These are phyloP conservation scores for Podila epigama DNA, from an alignment of 192 early-diverging fungal genomes.

Conservation along the genomic window DNA sequence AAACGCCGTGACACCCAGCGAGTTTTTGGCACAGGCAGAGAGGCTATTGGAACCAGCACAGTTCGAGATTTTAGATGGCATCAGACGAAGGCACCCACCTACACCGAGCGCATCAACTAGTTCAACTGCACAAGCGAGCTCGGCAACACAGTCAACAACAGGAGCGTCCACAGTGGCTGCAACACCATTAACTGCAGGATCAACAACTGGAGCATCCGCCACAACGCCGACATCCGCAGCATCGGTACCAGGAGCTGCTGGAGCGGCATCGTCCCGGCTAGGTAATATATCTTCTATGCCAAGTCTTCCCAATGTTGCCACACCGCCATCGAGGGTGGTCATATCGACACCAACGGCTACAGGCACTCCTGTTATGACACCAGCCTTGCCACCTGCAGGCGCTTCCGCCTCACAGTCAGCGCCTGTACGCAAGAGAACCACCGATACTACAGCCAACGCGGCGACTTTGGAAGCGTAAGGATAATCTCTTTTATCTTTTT, in stretches of 20 bases:
- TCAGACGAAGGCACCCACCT: slow-evolving; percentile 45
- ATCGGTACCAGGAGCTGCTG: slow-evolving; percentile 5
- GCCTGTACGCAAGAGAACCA: slow-evolving; percentile 32
- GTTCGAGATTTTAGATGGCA: slow-evolving; percentile 52
- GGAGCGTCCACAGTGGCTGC: slow-evolving; percentile 6
- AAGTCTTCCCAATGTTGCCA: not conserved
- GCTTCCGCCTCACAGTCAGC: slow-evolving; percentile 9
- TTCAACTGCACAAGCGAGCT: not conserved
- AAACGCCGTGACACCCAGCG: slow-evolving; percentile 50
- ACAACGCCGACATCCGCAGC: not conserved
- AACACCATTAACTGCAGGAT: slow-evolving; percentile 10
- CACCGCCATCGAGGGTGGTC: not conserved
- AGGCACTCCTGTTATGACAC: not conserved
- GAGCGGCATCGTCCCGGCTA: not conserved
- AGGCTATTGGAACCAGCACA: slow-evolving; percentile 51
- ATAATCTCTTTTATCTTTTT: not conserved
- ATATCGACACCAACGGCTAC: slow-evolving; percentile 5
- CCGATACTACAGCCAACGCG: slow-evolving; percentile 4
- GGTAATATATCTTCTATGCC: not conserved
- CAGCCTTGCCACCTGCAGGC: not conserved
- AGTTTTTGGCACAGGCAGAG: slow-evolving; percentile 50
- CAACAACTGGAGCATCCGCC: not conserved
- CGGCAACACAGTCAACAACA: not conserved
- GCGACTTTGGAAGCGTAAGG: not conserved
- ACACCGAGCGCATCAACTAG: not conserved